These are phyloP conservation scores for Meripilus lineatus DNA, from an alignment of 1,284 basidiomycete species.

Conservation along the genomic window DNA sequence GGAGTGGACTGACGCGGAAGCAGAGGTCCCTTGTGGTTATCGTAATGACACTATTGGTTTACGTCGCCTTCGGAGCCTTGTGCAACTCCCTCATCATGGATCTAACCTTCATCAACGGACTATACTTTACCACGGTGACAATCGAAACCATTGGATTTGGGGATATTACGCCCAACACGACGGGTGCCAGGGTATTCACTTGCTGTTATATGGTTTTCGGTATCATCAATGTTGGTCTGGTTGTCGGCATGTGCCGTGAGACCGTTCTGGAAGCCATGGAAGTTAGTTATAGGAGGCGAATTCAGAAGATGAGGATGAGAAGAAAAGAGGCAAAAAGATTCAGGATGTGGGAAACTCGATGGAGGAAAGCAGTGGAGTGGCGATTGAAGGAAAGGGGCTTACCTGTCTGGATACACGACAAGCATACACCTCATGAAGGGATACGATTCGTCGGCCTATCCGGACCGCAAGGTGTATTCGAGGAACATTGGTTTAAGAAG, in stretches of 20 bases:
- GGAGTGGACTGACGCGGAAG: constrained; percentile 75
- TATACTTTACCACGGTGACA: constrained; percentile 68
- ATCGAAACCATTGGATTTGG: constrained; percentile 81
- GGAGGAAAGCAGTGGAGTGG: constrained; percentile 55
- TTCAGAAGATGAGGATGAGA: constrained; percentile 35
- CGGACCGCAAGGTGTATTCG: constrained; percentile 11
- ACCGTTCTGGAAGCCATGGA: constrained; percentile 68
- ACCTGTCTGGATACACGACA: constrained; percentile 48
- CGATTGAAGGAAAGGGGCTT: constrained; percentile 43
- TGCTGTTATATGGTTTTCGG: constrained; percentile 56
- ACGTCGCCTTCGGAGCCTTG: constrained; percentile 67
- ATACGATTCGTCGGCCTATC: constrained; percentile 20
- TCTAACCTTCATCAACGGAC: constrained; percentile 60
- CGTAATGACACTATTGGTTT: constrained; percentile 68
- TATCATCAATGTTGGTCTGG: constrained; percentile 59
- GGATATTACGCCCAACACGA: constrained; percentile 55
- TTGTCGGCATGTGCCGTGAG: constrained; percentile 63
- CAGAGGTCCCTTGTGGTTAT: constrained; percentile 77
- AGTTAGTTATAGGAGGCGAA: constrained; percentile 52
- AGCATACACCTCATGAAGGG: constrained; percentile 11
- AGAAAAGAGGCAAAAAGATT: constrained; percentile 33
- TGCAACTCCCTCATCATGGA: constrained; percentile 54
- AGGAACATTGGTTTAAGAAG: constrained; percentile 11
- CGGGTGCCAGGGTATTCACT: constrained; percentile 49
- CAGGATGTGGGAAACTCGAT: constrained; percentile 41